A percentile compares a stretch with the other conserved stretches of the same genome.
phyloP scores from a whole-genome alignment of 768 basidiomycete genomes.

The Amanita pseudoporphyria region DNA sequence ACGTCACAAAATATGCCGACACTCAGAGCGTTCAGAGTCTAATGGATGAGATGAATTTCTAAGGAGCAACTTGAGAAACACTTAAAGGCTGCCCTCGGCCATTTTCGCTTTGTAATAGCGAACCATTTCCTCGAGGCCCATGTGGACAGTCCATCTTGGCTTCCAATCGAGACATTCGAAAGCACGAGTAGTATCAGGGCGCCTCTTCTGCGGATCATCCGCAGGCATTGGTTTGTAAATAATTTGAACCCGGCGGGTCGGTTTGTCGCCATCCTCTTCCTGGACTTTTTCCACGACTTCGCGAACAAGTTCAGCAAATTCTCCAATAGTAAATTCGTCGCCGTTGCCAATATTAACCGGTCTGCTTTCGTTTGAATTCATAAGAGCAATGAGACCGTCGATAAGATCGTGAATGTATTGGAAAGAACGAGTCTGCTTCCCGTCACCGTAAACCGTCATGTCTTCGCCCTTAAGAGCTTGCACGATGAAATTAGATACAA shows the following conservation, averaged over 20 bases:
- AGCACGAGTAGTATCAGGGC: slow-evolving; percentile 89
- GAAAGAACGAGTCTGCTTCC: slow-evolving; percentile 89
- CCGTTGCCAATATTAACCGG: slow-evolving; percentile 96
- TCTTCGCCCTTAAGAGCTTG: slow-evolving; percentile 95
- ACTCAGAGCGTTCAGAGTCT: too few relatives aligned
- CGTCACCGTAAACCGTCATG: slow-evolving; percentile 95
- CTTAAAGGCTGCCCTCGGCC: slow-evolving; percentile 70
- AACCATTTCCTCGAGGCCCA: slow-evolving; percentile 94
- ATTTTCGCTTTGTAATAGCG: slow-evolving; percentile 88
- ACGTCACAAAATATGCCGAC: too few relatives aligned
- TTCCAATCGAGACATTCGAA: slow-evolving; percentile 82
- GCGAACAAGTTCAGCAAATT: slow-evolving; percentile 88
- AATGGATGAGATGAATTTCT: background rate
- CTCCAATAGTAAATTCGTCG: slow-evolving; percentile 92
- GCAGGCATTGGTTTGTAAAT: slow-evolving; percentile 76
- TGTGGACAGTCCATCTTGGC: slow-evolving; percentile 85
- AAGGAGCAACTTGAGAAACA: background rate
- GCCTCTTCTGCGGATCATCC: slow-evolving; percentile 91
- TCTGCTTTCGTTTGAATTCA: slow-evolving; percentile 90
- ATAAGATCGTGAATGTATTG: slow-evolving; percentile 98
- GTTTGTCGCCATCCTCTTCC: slow-evolving; percentile 60
- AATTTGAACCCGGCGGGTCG: slow-evolving; percentile 47
- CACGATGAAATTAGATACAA: slow-evolving; percentile 98
- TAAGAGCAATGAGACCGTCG: slow-evolving; percentile 86
- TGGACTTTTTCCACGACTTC: slow-evolving; percentile 93